Conservation (phyloP, 495 filamentous ascomycete species). For the Parathielavia hyrcaniae region DNA sequence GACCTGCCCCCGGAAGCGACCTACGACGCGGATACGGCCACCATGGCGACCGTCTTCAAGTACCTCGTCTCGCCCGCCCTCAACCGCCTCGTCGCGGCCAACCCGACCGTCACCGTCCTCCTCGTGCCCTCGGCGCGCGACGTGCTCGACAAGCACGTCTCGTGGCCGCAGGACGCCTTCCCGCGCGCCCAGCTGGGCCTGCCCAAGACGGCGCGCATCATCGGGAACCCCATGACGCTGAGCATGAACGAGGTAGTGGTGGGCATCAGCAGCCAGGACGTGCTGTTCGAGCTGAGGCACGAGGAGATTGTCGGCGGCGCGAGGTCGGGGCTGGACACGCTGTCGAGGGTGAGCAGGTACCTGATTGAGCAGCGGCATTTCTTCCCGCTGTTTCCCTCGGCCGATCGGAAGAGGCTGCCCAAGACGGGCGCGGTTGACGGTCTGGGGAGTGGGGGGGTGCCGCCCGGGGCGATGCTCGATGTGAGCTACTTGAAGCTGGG, state of each 20-base stretch:
- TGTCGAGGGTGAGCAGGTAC: constrained; percentile 62
- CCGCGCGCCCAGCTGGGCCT: constrained; percentile 61
- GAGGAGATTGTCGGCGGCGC: constrained; percentile 59
- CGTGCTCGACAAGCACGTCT: constrained; percentile 69
- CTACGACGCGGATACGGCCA: constrained; percentile 66
- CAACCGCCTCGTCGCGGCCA: constrained; percentile 54
- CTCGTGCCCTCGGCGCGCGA: constrained; percentile 86
- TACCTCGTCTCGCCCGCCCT: constrained; percentile 65
- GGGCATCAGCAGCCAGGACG: constrained; percentile 75
- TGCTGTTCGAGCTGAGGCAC: constrained; percentile 69
- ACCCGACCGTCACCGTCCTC: constrained; percentile 73
- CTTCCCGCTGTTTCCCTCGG: constrained; percentile 79
- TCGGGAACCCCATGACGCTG: constrained; percentile 83
- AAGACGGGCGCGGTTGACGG: constrained; percentile 51
- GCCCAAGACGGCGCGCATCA: constrained; percentile 64
- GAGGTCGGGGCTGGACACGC: constrained; percentile 49
- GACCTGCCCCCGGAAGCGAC: constrained; percentile 69
- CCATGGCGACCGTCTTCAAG: constrained; percentile 76
- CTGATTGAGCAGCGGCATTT: constrained; percentile 85
- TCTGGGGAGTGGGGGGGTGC: constrained; percentile 47
- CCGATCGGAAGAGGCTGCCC: constrained; percentile 57
- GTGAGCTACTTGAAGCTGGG: constrained; percentile 80
- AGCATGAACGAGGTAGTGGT: constrained; percentile 78
- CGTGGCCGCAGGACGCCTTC: constrained; percentile 85
- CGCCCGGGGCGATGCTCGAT: constrained; percentile 70